Conservation (phyloP, 306 rosid species). For the Pyrus betulifolia region DNA sequence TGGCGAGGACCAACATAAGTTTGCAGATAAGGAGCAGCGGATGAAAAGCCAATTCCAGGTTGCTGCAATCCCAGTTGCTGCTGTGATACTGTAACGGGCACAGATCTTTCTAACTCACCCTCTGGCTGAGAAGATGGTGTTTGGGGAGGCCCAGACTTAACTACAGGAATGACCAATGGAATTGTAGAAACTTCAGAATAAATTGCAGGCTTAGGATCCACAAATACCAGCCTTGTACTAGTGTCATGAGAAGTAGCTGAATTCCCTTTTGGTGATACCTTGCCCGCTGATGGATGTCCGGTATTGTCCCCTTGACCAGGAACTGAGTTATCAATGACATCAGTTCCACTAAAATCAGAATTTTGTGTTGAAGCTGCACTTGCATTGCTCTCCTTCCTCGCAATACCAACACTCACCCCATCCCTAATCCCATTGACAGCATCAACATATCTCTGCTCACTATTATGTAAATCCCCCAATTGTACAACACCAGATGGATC, state of each 20-base stretch:
- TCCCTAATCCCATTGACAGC: slow-evolving; percentile 71
- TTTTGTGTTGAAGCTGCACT: slow-evolving; percentile 75
- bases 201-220: slow-evolving; percentile 31
- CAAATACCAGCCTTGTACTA: slow-evolving; percentile 27
- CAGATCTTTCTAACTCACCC: slow-evolving; percentile 41
- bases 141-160: slow-evolving; percentile 28
- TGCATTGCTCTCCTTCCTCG: slow-evolving; percentile 52
- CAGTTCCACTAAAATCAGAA: slow-evolving; percentile 70
- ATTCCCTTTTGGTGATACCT: slow-evolving; percentile 37
- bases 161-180: slow-evolving; percentile 28
- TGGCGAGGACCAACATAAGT: slow-evolving; percentile 48
- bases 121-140: slow-evolving; percentile 37
- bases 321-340: slow-evolving; percentile 35
- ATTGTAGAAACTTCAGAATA: slow-evolving; percentile 30
- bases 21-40: slow-evolving; percentile 43
- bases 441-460: slow-evolving; percentile 69
- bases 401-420: slow-evolving; percentile 30
- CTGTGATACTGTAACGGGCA: slow-evolving; percentile 34
- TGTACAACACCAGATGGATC: slow-evolving; percentile 40
- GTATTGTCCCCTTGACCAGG: slow-evolving; percentile 41
- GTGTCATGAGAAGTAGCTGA: slow-evolving; percentile 31
- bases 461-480: slow-evolving; percentile 42
- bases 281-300: slow-evolving; percentile 24
- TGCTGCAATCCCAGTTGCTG: slow-evolving; percentile 45
- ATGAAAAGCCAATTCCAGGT: slow-evolving; percentile 40